Evolutionary conservation across 2,329 filamentous ascomycete genomes (phyloP).

Genomic region (Ceratocystis destructans): DNA sequence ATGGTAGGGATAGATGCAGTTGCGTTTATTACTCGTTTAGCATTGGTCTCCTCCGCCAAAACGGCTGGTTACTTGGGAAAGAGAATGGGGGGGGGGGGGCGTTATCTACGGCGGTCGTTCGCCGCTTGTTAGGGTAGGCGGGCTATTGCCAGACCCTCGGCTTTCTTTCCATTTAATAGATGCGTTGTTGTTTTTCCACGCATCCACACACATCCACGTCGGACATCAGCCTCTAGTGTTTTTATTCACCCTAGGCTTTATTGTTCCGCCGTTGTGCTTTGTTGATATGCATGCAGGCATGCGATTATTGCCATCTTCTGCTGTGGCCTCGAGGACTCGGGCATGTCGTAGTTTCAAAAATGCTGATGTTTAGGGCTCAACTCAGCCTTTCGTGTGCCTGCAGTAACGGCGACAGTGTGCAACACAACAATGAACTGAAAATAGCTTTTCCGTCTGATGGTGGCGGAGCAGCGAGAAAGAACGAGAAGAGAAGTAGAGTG

Average conservation of each 20-base stretch:
- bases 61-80: too few species aligned
- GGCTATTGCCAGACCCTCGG: too few species aligned
- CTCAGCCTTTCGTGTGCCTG: not conserved
- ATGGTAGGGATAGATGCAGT: too few species aligned
- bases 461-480: not conserved
- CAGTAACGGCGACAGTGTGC: not conserved
- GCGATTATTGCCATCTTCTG: not conserved
- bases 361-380: slow-evolving; percentile 4
- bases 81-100: too few species aligned
- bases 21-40: too few species aligned
- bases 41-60: too few species aligned
- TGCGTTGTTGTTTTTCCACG: too few species aligned
- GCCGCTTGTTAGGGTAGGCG: too few species aligned
- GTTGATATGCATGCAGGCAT: not conserved
- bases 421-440: not conserved
- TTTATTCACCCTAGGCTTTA: not conserved
- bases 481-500: not conserved
- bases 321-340: not conserved
- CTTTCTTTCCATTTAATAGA: too few species aligned
- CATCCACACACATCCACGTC: too few species aligned
- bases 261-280: not conserved
- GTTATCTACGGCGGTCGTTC: too few species aligned
- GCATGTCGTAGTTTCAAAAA: not conserved
- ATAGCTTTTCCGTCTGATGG: slow-evolving; percentile 2
- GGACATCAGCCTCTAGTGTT: too few species aligned